These are phyloP conservation scores for Flammula alnicola DNA, from an alignment of 1,284 basidiomycete genomes.

Conservation along the genomic window DNA sequence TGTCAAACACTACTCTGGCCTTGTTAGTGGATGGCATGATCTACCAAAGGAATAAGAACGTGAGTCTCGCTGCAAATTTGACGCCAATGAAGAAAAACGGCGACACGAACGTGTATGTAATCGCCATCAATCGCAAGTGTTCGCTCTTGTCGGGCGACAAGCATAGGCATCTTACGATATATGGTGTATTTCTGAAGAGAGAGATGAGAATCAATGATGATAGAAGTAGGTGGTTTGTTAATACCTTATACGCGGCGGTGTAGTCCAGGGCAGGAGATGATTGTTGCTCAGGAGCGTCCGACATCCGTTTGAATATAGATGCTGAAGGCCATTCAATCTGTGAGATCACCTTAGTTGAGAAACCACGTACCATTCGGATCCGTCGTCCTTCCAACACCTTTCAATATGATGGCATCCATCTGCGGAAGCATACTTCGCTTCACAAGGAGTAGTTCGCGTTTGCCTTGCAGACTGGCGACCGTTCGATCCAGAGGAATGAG, in stretches of 20 bases:
- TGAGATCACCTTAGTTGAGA: background rate
- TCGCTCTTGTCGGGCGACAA: constrained; percentile 89
- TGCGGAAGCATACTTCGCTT: constrained; percentile 77
- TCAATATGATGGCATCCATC: constrained; percentile 66
- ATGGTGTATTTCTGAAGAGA: constrained; percentile 90
- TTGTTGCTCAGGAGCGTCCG: constrained; percentile 73
- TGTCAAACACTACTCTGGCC: constrained; percentile 85
- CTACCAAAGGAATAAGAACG: constrained; percentile 41
- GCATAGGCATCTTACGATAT: constrained; percentile 94
- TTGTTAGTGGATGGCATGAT: constrained; percentile 89
- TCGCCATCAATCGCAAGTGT: constrained; percentile 94
- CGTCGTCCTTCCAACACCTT: constrained; percentile 67
- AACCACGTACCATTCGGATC: constrained; percentile 84
- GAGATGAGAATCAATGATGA: background rate
- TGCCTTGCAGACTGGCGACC: constrained; percentile 90
- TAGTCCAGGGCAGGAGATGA: constrained; percentile 62
- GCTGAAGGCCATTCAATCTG: constrained; percentile 49
- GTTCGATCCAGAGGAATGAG: constrained; percentile 95
- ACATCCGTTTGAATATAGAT: constrained; percentile 88
- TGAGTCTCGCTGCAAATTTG: too few relatives aligned
- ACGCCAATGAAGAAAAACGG: background rate
- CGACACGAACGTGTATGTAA: constrained; percentile 81
- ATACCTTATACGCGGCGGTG: constrained; percentile 82
- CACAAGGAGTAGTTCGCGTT: constrained; percentile 84
- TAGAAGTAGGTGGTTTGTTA: constrained; percentile 15